Evolutionary conservation across 1,284 basidiomycete genomes (phyloP), one percentile per base, ranked within the genome.

Genomic region (Termitomyces sp.): DNA sequence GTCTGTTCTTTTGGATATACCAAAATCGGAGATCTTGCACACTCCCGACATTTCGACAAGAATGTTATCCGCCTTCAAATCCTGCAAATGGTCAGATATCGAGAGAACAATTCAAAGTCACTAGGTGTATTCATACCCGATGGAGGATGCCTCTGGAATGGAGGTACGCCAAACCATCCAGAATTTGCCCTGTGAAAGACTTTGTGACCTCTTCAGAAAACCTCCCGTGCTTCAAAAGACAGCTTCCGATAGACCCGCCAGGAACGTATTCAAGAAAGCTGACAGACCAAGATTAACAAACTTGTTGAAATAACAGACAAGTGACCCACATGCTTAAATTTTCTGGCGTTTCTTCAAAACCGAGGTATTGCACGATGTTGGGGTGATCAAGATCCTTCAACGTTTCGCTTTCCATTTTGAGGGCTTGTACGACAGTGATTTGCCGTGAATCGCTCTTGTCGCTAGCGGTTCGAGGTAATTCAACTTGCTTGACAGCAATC

Each of bases 401-500:
- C 3, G 93, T 91, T 69, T 96, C 91, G 65, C 95, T 97, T 73
- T 99, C 97, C 58, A 88, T 81, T 68, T 94, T 92, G 57, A 99
- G 74, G 0, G 95, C 94, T 57, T 95, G 88, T 49, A 99, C 91
- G 55, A 96, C 87, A 35, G 81, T 83, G 50, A 84, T 76, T 65
- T 97, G 95, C 13, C 94, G 81, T 21, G 81, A 78, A 66, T 98
- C 94, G 62, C 86, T 87, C 66, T 88, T 89, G 72, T 99, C 96
- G 62, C 87, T 90, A 11, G 86, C 84, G 1, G 93, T 96, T 46
- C 85, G 84, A 1, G 96, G 95, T 53, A 96, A 80, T 69, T 98
- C 96, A 46, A 99, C 97, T 72, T 99, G 97, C 72, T 99, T 99
- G 60, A 99, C 97, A 6, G 97, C 97, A 62, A 99, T 95, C 91